phyloP scores from a whole-genome alignment of 805 yeast genomes.

The Candida ipomoeae region DNA sequence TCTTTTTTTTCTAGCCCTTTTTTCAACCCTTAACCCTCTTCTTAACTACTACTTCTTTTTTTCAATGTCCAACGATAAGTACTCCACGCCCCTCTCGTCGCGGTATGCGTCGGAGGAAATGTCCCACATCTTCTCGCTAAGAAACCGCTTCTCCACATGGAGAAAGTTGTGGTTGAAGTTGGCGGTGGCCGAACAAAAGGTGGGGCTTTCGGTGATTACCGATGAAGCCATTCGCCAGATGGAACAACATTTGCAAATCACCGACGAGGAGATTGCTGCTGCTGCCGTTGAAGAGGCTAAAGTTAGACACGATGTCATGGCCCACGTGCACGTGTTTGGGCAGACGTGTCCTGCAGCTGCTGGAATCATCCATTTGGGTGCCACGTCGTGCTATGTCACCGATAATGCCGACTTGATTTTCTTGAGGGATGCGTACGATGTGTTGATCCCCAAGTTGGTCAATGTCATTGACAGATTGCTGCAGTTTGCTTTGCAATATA shows the following conservation, averaged over 20 bases:
- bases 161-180: conserved; percentile 93
- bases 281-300: conserved; percentile 94
- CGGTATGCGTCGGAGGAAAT: conserved; percentile 98
- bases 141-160: conserved; percentile 97
- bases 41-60: background rate
- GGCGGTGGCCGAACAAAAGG: conserved; percentile 92
- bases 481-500: conserved; percentile 83
- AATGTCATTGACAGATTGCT: conserved; percentile 90
- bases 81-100: conserved; percentile 89
- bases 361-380: conserved; percentile 96
- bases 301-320: conserved; percentile 99
- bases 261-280: conserved; percentile 87
- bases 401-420: conserved; percentile 98
- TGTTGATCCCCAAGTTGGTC: conserved; percentile 87
- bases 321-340: conserved; percentile 96
- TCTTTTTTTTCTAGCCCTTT: background rate
- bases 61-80: conserved; percentile 56
- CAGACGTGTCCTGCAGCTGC: conserved; percentile 92
- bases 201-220: conserved; percentile 79
- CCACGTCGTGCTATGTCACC: conserved; percentile 96
- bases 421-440: conserved; percentile 91
- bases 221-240: conserved; percentile 91
- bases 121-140: conserved; percentile 86
- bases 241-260: conserved; percentile 69
- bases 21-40: background rate